Percentiles rank a stretch among this genome's conserved stretches.
These are phyloP conservation scores for Dioscorea alata DNA, from an alignment of 106 monocot genomes.

Conservation along the genomic window DNA sequence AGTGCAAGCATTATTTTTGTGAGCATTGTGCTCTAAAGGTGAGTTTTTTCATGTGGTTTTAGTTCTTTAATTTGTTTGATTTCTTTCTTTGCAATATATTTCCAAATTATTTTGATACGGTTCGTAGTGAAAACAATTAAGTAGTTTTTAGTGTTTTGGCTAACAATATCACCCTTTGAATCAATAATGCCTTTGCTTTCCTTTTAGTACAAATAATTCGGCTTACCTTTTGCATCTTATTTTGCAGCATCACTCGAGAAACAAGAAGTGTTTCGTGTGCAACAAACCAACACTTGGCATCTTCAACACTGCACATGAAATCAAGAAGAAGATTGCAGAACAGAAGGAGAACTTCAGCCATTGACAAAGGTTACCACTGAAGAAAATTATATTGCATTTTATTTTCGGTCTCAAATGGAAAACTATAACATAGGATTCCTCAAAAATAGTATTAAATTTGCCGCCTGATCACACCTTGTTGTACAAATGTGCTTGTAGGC, in stretches of 20 bases:
- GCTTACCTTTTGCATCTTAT: conserved; percentile 2
- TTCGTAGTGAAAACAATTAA: no score
- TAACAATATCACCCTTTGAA: neutral
- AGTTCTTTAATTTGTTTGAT: neutral
- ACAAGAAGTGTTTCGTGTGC: conserved; percentile 95
- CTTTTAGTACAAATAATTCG: neutral
- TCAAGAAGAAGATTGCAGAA: conserved; percentile 70
- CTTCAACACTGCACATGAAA: conserved; percentile 90
- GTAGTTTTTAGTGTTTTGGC: no score
- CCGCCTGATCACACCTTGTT: no score
- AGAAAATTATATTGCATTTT: no score
- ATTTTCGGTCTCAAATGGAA: no score
- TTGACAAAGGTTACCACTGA: no score
- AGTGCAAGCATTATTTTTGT: conserved; percentile 98
- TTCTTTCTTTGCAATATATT: neutral
- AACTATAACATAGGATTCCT: no score
- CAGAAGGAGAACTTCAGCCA: neutral
- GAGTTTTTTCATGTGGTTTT: neutral
- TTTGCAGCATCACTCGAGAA: conserved; percentile 78
- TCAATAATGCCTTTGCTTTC: neutral
- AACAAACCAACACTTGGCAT: conserved; percentile 87
- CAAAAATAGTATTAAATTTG: no score
- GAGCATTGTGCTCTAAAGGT: conserved; percentile 99
- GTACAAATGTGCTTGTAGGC: no score
- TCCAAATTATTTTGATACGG: no score